Base-by-base conservation (phyloP, 352 stramenopile species). In the Pythium rishiriense region DNA sequence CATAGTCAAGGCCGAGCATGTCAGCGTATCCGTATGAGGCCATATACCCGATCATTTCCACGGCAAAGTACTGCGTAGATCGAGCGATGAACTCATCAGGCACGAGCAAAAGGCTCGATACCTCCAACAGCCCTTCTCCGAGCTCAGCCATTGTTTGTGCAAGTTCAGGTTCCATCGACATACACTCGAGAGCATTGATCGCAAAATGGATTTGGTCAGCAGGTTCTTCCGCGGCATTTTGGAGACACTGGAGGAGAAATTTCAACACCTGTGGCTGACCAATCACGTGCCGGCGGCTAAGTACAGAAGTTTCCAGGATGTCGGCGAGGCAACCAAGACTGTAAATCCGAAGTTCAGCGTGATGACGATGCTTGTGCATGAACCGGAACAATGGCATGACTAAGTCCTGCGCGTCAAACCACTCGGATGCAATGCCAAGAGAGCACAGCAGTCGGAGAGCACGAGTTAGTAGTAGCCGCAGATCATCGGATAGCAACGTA, bases 1-100 rank as follows among this genome's bases (percentile, higher is more conserved):
- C 37, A 9, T 67, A 48, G 1, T 78, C 52, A 4, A 91, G 39
- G 10, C 55, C 43, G 4, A 91, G 66, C 25, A 62, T 66, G 7
- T 81, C 54, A 0, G 68, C 72, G 39, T 85, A 67, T 2, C 74
- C 78, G 41, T 85, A 88, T 29, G 74, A 83, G 10, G 79, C 66
- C 81, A 89, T 74, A 35, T 88, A 86, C 0, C 81, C 81, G 33
- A 89, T 73, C 63, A 85, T 83, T 47, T 91, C 72, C 0, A 80
- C 78, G 0, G 68, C 81, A 67, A 88, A 84, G 53, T 84, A 76
- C 39, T 91, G 81, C n/a, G 78, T 80, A 3, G 79, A 53, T 3
- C 64, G 64, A 1, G 58, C 60, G 11, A 72, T 61, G 1, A 17
- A 66, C 33, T 68, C 72, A 33, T 48, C 56, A 7, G 58, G 67